Evolutionary conservation across 331 rosid genomes (phyloP).

Genomic region (Rhamnella rubrinervis): DNA sequence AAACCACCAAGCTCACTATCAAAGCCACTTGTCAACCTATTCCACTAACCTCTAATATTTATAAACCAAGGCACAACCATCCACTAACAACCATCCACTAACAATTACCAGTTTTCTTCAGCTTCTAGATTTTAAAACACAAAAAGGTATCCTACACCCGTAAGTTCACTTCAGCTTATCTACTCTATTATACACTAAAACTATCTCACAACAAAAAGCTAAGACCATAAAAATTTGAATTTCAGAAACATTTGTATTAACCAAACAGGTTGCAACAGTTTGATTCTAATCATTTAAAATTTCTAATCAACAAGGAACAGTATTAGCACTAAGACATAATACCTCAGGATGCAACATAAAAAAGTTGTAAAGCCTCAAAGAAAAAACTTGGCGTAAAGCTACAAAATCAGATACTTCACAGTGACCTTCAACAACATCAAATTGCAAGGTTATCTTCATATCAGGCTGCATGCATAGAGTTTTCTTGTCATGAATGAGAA

Average conservation of each 20-base stretch:
- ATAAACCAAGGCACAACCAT: not conserved
- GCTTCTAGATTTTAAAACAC: not conserved
- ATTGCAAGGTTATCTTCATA: conserved; percentile 47
- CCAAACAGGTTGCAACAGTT: conserved; percentile 18
- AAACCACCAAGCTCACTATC: not conserved
- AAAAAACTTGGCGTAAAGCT: conserved; percentile 50
- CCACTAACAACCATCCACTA: not conserved
- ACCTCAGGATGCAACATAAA: conserved; percentile 58
- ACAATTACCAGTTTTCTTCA: not conserved
- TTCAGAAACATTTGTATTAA: not conserved
- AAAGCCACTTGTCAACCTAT: not conserved
- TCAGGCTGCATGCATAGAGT: conserved; percentile 59
- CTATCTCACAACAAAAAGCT: conserved; percentile 4
- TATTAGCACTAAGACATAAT: not conserved
- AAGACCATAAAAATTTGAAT: conserved; percentile 14
- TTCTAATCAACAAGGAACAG: not conserved
- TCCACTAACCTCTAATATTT: not conserved
- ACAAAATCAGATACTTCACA: conserved; percentile 31
- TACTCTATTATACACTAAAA: conserved; percentile 9
- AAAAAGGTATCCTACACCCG: not conserved
- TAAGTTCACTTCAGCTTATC: conserved; percentile 4
- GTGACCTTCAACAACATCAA: conserved; percentile 49
- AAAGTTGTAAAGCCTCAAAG: conserved; percentile 47
- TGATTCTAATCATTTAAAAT: no score
- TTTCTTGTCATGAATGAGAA: conserved; percentile 48